These are phyloP conservation scores for Nothophytophthora sp. DNA, from an alignment of 352 stramenopile species.

Conservation along the genomic window DNA sequence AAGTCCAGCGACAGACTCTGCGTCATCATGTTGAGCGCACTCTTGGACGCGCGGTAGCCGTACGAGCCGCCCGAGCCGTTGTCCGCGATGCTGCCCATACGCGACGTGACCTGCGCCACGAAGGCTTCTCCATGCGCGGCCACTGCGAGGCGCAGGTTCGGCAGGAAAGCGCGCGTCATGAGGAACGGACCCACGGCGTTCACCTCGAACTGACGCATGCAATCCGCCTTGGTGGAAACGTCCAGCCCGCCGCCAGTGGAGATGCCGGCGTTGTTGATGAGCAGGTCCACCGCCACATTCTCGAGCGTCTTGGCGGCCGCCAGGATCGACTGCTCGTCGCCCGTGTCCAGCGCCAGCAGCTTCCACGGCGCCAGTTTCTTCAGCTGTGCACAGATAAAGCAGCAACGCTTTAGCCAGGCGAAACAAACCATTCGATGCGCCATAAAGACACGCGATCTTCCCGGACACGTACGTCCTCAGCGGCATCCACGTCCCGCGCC, in stretches of 20 bases:
- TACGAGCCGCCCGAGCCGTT: slow-evolving; percentile 65
- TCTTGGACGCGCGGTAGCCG: slow-evolving; percentile 81
- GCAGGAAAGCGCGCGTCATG: slow-evolving; percentile 55
- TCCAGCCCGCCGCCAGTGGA: slow-evolving; percentile 21
- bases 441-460: too few relatives aligned
- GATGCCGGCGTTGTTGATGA: slow-evolving; percentile 81
- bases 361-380: slow-evolving; percentile 39
- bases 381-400: slow-evolving; percentile 8
- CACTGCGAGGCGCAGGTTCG: slow-evolving; percentile 49
- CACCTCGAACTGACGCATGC: slow-evolving; percentile 73
- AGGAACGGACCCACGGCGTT: slow-evolving; percentile 74
- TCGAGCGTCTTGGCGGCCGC: slow-evolving; percentile 36
- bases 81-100: slow-evolving; percentile 62
- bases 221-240: slow-evolving; percentile 47
- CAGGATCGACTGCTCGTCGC: slow-evolving; percentile 55
- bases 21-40: slow-evolving; percentile 77
- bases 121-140: slow-evolving; percentile 34
- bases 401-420: too few relatives aligned
- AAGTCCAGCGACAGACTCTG: slow-evolving; percentile 61
- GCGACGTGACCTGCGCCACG: slow-evolving; percentile 60
- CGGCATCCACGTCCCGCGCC: slow-evolving; percentile 37
- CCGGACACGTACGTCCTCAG: slow-evolving; percentile 12
- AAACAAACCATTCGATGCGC: too few relatives aligned
- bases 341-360: slow-evolving; percentile 52
- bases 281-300: slow-evolving; percentile 47